Conservation (phyloP, 768 basidiomycete species). For the Auricularia heimuer region DNA sequence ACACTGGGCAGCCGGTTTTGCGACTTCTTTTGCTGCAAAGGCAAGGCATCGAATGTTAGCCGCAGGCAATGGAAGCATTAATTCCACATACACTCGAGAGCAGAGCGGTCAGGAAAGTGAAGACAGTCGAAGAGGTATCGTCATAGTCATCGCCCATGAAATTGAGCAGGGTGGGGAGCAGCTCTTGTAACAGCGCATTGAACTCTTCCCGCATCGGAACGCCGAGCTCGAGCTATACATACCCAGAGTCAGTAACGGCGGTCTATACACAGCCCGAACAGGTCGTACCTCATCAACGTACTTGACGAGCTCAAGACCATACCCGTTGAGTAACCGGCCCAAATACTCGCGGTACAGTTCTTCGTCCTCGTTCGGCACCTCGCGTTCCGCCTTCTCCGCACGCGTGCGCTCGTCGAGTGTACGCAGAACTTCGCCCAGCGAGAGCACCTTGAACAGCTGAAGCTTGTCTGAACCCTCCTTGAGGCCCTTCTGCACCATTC, state of each 20-base stretch:
- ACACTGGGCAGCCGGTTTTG: slow-evolving; percentile 51
- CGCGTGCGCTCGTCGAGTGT: slow-evolving; percentile 72
- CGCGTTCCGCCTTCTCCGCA: slow-evolving; percentile 39
- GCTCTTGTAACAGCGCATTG: slow-evolving; percentile 48
- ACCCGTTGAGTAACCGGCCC: slow-evolving; percentile 69
- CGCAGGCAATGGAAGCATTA: background rate
- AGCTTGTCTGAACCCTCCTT: slow-evolving; percentile 87
- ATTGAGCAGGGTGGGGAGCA: slow-evolving; percentile 72
- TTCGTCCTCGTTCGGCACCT: slow-evolving; percentile 72
- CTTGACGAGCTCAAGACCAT: slow-evolving; percentile 76
- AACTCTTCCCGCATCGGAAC: slow-evolving; percentile 39
- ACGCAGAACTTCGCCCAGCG: slow-evolving; percentile 71
- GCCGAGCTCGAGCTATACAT: background rate
- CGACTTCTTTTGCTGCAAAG: slow-evolving; percentile 32
- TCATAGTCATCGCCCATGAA: slow-evolving; percentile 88
- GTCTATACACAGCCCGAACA: slow-evolving; percentile 2
- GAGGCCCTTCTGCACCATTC: slow-evolving; percentile 85
- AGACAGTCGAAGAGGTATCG: slow-evolving; percentile 78
- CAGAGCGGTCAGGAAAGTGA: slow-evolving; percentile 67
- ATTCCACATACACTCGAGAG: slow-evolving; percentile 55
- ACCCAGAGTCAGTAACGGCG: background rate
- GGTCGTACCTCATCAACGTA: slow-evolving; percentile 62
- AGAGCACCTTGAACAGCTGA: slow-evolving; percentile 80
- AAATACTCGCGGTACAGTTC: slow-evolving; percentile 84
- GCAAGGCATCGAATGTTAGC: background rate